phyloP scores from a whole-genome alignment of 164 flowering plant species.

The Vitis rotundifolia region DNA sequence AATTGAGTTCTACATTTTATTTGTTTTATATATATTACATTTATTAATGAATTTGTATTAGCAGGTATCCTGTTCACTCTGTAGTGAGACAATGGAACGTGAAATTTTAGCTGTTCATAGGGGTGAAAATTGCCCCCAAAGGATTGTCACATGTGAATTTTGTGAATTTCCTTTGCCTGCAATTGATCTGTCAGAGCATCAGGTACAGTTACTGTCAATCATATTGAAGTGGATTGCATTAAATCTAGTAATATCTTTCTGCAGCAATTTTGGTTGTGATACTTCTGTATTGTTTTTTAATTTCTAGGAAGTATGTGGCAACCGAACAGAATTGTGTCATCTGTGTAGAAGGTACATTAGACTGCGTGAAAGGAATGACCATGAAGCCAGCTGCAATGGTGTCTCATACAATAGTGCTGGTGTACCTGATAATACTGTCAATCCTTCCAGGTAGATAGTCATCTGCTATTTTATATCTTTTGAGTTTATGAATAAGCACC shows the following conservation, averaged over 20 bases:
- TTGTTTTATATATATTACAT: too few relatives aligned
- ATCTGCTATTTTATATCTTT: neutral
- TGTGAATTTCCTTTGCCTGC: conserved; percentile 98
- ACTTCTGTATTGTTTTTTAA: neutral
- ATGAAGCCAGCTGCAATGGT: conserved; percentile 67
- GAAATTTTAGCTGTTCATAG: conserved; percentile 69
- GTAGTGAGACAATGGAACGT: conserved; percentile 85
- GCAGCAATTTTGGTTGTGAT: neutral
- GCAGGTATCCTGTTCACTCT: conserved; percentile 83
- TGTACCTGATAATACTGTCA: conserved; percentile 34
- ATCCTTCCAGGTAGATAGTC: conserved; percentile 66
- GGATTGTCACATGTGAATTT: conserved; percentile 89
- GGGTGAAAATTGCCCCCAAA: conserved; percentile 87
- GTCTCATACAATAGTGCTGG: neutral
- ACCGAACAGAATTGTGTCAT: conserved; percentile 83
- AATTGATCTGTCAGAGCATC: conserved; percentile 83
- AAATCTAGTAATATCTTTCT: neutral
- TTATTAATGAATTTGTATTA: conserved; percentile 4
- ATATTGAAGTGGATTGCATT: neutral
- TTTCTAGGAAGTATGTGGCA: conserved; percentile 89
- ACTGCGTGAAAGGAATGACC: conserved; percentile 65
- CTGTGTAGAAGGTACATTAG: conserved; percentile 74
- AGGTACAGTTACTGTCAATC: conserved; percentile 45
- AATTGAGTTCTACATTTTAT: too few relatives aligned
- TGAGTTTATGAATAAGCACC: too few relatives aligned